Evolutionary conservation across 768 basidiomycete species (phyloP).

Genomic region (Nidularia sp.): DNA sequence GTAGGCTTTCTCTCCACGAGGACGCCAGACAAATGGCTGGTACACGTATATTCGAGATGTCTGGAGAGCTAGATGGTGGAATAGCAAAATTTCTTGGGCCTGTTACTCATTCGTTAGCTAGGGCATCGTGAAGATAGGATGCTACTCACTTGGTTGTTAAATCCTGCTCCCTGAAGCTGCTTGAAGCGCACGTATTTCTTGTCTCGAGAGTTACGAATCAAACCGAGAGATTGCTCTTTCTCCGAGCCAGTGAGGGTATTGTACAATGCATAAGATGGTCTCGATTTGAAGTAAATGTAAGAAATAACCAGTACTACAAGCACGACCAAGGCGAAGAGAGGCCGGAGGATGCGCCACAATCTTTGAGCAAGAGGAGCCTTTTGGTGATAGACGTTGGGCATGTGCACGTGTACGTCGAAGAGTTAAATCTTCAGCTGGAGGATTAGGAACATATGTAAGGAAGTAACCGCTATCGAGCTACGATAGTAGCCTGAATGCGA

Average conservation of each 20-base stretch:
- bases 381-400: too few species aligned
- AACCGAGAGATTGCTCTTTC: constrained; percentile 18
- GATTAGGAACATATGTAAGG: too few species aligned
- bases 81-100: constrained; percentile 43
- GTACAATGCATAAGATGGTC: constrained; percentile 37
- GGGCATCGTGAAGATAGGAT: background rate
- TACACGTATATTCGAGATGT: constrained; percentile 37
- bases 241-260: constrained; percentile 22
- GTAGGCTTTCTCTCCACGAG: constrained; percentile 31
- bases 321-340: constrained; percentile 8
- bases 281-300: constrained; percentile 27
- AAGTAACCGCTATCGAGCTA: too few species aligned
- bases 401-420: too few species aligned
- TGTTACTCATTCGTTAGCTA: constrained; percentile 9
- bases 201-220: constrained; percentile 16
- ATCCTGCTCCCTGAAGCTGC: constrained; percentile 44
- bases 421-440: too few species aligned
- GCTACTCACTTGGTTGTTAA: constrained; percentile 41
- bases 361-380: too few species aligned
- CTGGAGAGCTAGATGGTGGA: constrained; percentile 38
- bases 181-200: constrained; percentile 36
- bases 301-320: constrained; percentile 14
- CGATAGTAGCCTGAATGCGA: too few species aligned
- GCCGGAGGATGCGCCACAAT: constrained; percentile 4
- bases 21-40: constrained; percentile 42